A percentile compares a stretch with the other conserved stretches of the same genome.
phyloP scores from a whole-genome alignment of 768 basidiomycete species.

The Collybia sp. region DNA sequence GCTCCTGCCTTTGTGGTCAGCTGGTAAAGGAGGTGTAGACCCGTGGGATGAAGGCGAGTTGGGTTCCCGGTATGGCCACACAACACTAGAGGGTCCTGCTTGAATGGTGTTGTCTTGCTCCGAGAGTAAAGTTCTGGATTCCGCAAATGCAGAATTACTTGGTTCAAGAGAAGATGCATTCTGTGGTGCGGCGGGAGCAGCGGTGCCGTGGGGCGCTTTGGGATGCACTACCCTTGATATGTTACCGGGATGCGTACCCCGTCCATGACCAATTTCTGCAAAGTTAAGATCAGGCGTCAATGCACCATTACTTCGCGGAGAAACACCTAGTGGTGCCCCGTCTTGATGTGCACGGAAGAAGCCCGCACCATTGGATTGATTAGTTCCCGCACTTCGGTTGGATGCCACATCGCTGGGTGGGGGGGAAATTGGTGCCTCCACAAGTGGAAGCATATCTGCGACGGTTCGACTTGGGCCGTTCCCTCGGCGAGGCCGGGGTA shows the following conservation, averaged over 20 bases:
- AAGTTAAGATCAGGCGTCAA: conserved; percentile 71
- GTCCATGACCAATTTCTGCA: conserved; percentile 74
- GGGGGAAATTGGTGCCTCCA: conserved; percentile 58
- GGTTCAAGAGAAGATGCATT: background rate
- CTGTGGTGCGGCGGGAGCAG: conserved; percentile 1
- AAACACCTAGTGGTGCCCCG: conserved; percentile 19
- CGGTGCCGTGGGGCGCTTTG: conserved; percentile 1
- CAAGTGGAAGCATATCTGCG: conserved; percentile 50
- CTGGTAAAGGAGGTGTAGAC: conserved; percentile 21
- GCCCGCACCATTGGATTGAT: conserved; percentile 49
- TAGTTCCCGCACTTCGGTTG: conserved; percentile 46
- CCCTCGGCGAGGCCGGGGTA: conserved; percentile 35
- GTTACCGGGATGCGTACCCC: conserved; percentile 35
- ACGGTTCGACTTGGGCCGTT: conserved; percentile 24
- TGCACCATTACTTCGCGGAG: conserved; percentile 45
- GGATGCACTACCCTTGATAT: conserved; percentile 3
- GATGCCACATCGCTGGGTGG: conserved; percentile 58
- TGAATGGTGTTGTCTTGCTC: background rate
- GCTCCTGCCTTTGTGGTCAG: conserved; percentile 50
- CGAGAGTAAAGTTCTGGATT: background rate
- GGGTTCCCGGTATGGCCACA: conserved; percentile 42
- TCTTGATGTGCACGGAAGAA: conserved; percentile 60
- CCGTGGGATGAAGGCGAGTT: conserved; percentile 22
- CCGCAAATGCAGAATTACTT: background rate
- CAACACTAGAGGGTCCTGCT: background rate